These are phyloP conservation scores for Suillus lakei DNA, from an alignment of 768 basidiomycete species.

Conservation along the genomic window DNA sequence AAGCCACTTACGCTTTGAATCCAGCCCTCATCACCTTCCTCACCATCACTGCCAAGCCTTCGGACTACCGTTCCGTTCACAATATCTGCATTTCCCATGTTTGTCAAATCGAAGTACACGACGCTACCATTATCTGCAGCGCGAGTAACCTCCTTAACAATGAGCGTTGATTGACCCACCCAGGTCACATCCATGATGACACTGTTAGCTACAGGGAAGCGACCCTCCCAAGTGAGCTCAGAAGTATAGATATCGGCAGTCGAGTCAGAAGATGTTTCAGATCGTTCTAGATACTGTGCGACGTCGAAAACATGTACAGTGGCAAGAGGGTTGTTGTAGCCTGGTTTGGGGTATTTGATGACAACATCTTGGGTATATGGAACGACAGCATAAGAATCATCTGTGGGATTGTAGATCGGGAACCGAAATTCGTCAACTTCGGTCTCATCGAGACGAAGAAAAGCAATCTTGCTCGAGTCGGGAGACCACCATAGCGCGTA, in stretches of 20 bases:
- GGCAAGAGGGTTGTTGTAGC: conserved; percentile 87
- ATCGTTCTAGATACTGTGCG: conserved; percentile 48
- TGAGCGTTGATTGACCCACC: conserved; percentile 74
- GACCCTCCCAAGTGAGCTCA: conserved; percentile 69
- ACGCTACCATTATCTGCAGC: conserved; percentile 83
- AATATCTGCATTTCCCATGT: conserved; percentile 28
- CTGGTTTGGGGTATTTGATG: conserved; percentile 89
- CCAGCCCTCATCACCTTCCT: conserved; percentile 93
- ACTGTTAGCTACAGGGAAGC: conserved; percentile 62
- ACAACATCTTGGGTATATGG: conserved; percentile 73
- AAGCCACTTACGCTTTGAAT: conserved; percentile 73
- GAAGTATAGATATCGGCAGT: conserved; percentile 49
- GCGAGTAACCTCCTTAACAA: conserved; percentile 88
- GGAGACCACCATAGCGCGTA: conserved; percentile 94
- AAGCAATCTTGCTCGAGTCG: conserved; percentile 62
- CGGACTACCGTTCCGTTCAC: conserved; percentile 65
- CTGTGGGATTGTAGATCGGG: conserved; percentile 90
- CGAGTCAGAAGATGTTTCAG: conserved; percentile 30
- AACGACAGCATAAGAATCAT: conserved; percentile 67
- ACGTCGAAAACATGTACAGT: conserved; percentile 85
- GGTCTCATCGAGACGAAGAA: conserved; percentile 88
- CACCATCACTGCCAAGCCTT: conserved; percentile 79
- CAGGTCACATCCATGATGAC: conserved; percentile 86
- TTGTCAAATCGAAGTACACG: conserved; percentile 68
- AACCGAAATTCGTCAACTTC: conserved; percentile 84